Evolutionary conservation across 2,329 filamentous ascomycete genomes (phyloP).

Genomic region (Aureobasidium lini): DNA sequence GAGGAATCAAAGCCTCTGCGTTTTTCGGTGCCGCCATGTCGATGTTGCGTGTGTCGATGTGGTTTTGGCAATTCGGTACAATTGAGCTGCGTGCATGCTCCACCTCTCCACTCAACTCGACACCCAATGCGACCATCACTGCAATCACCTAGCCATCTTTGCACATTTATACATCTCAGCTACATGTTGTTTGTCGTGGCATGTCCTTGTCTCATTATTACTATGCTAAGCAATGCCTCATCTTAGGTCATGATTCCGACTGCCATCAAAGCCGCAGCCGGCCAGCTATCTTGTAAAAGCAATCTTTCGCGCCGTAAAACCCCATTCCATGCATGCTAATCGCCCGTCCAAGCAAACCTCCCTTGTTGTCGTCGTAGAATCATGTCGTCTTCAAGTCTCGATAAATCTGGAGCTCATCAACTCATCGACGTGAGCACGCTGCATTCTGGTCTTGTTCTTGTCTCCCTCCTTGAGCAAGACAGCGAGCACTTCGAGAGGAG

Average conservation of each 20-base stretch:
- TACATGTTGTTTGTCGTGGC: not conserved
- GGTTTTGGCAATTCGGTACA: no score
- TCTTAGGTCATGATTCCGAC: not conserved
- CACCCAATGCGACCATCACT: not conserved
- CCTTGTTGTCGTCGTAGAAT: not conserved
- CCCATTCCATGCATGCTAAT: not conserved
- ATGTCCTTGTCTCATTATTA: not conserved
- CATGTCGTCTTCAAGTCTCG: conserved; percentile 23
- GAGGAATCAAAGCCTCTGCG: conserved; percentile 16
- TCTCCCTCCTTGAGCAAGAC: conserved; percentile 68
- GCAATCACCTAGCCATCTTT: not conserved
- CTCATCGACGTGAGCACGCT: conserved; percentile 70
- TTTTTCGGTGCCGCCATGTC: not conserved
- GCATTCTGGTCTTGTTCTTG: conserved; percentile 44
- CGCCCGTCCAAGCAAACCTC: not conserved
- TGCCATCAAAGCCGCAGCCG: not conserved
- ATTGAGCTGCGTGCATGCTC: not conserved
- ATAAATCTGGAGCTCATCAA: conserved; percentile 44
- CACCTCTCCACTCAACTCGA: not conserved
- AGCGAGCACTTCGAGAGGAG: conserved; percentile 83
- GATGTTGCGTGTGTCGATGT: not conserved
- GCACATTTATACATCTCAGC: no score
- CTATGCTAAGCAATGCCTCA: not conserved
- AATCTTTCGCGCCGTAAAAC: not conserved
- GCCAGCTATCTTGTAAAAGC: not conserved